Evolutionary conservation across 176 grass and related monocot species (phyloP), one percentile per base, ranked within the genome.

Genomic region (Olyra latifolia): DNA sequence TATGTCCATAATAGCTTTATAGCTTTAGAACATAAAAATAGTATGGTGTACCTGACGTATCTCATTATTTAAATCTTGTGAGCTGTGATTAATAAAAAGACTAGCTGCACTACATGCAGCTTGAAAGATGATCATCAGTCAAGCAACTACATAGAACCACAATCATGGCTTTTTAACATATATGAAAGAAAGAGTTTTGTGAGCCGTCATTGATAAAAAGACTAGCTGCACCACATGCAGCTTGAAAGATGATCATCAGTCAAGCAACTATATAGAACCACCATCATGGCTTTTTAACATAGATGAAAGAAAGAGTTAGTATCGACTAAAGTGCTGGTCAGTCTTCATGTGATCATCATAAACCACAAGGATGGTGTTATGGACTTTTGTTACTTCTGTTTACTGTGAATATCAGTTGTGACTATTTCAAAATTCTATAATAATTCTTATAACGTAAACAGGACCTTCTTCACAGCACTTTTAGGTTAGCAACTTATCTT

Each of bases 111-210:
- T 15, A 71, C 39, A 32, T 45, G 55, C 28, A 59, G 17, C 12
- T 81, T 69, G 41, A 69, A 70, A 70, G 28, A 71, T 0, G 14
- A 69, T 47, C 3, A 69, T 28, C 22, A 29, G 66, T 4, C 7
- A 71, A 80, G 39, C 66, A 80, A 81, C 39, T 45, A 71, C 1
- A 32, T 47, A 46, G 16, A 57, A 46, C 65, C 17, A 41, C 10
- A 59, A 70, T 80, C 24, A 14, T 55, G 70, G 52, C 23, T 25
- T 56, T 27, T 8, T 70, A 82, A 72, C 19, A 72, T 62, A 60
- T 20, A 42, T 15, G 27, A 8, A 32, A 72, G 16, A 32, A 47
- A 25, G 12, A 29, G 45, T 50, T 30, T n/a, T n/a, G n/a, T n/a
- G n/a, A n/a, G n/a, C n/a, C n/a, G n/a, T n/a, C n/a, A n/a, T n/a